These are phyloP conservation scores for Gautieria morchelliformis DNA, from an alignment of 768 basidiomycete species.

Conservation along the genomic window DNA sequence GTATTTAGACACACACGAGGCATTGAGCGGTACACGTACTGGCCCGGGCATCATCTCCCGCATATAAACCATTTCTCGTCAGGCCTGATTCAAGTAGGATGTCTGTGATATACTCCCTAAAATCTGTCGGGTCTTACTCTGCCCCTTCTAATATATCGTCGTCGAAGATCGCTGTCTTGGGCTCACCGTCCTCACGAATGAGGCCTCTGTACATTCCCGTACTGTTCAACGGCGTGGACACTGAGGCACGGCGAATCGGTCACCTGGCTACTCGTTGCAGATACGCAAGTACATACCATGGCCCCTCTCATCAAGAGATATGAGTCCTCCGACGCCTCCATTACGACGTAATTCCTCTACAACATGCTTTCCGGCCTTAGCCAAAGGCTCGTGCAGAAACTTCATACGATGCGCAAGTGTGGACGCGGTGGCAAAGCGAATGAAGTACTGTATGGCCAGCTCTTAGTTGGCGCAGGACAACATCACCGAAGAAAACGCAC, in stretches of 20 bases:
- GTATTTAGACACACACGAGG: too few species aligned
- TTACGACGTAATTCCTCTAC: slow-evolving; percentile 48
- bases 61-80: too few species aligned
- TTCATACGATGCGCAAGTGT: slow-evolving; percentile 61
- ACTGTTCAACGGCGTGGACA: slow-evolving; percentile 67
- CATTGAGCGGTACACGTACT: too few species aligned
- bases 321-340: slow-evolving; percentile 66
- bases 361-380: slow-evolving; percentile 42
- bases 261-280: not conserved
- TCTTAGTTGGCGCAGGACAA: not conserved
- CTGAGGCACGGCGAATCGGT: slow-evolving; percentile 25
- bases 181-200: slow-evolving; percentile 55
- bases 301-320: slow-evolving; percentile 61
- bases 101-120: not conserved
- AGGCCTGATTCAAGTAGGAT: too few species aligned
- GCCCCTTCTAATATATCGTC: slow-evolving; percentile 38
- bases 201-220: slow-evolving; percentile 79
- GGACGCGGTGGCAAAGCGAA: slow-evolving; percentile 55
- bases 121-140: not conserved
- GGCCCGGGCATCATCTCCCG: too few species aligned
- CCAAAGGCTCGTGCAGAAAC: slow-evolving; percentile 46
- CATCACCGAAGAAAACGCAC: slow-evolving; percentile 29
- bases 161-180: slow-evolving; percentile 67
- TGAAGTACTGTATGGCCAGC: slow-evolving; percentile 50
- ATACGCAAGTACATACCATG: slow-evolving; percentile 37